Evolutionary conservation across 1,139 yeast genomes (phyloP), one percentile per base, ranked within the genome.

Genomic region (Zhuliangozyma parablackwelliae): DNA sequence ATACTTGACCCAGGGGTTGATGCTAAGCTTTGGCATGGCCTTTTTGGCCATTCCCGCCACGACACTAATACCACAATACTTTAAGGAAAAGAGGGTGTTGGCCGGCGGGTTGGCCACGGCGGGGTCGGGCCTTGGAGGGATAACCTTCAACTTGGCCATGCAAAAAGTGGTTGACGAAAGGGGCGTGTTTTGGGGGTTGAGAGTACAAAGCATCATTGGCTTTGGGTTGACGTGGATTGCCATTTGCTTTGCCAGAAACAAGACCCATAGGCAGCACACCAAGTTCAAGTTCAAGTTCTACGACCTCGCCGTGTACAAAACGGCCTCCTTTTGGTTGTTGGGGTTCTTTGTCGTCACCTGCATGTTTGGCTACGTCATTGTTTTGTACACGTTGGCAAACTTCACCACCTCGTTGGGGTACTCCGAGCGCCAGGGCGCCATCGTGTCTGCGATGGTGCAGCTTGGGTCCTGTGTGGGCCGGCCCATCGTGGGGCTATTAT

Each of bases 71-170:
- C 70, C 74, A 10, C 82, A 76, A 44, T 82, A 75, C 60, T 82
- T 81, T 55, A 62, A 71, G 42, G 67, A 62, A 42, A 69, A 61
- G 41, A 65, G 84, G 40, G 77, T 80, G 0, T 54, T 79, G 23
- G 87, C 83, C 1, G 57, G 70, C 10, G 82, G 85, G 3, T 45
- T 81, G 2, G 73, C 77, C 0, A 69, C 81, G 0, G 71, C 80
- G 1, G 86, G 87, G 0, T 70, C 83, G 1, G 80, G 84, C 7
- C 56, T 72, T 6, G 89, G 87, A 1, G 88, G 88, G 2, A 69
- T 82, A 40, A 57, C 61, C 6, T 75, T 60, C 43, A 64, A 59
- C 38, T 49, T 65, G 39, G 67, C 58, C n/a, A 62, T 64, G 67
- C 65, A 64, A 41, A 52, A 49, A 31, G 51, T 65, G 8, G 58